Conservation (phyloP, 192 early-diverging fungal genomes). For the Coemansia sp. region DNA sequence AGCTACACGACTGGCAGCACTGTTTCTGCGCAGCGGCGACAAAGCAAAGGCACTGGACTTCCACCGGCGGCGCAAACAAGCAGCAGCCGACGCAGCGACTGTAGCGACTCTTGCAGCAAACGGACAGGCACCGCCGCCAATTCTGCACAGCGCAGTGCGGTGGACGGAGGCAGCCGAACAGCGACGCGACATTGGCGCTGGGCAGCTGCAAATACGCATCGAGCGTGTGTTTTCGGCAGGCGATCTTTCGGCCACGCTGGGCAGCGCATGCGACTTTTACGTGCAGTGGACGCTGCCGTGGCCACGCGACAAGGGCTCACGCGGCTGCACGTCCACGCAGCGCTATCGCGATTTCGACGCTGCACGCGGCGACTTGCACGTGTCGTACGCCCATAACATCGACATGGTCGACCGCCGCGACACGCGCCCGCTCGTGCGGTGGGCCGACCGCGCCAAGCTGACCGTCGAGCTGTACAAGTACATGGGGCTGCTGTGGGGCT, state of each 20-base stretch:
- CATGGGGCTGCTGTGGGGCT: conserved; percentile 47
- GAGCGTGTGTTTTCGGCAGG: conserved; percentile 38
- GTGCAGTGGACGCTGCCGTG: conserved; percentile 47
- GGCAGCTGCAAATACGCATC: conserved; percentile 38
- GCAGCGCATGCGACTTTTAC: conserved; percentile 30
- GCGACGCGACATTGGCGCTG: conserved; percentile 39
- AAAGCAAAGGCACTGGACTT: conserved; percentile 43
- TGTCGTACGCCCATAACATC: conserved; percentile 24
- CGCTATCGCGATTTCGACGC: conserved; percentile 42
- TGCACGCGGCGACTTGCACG: conserved; percentile 18
- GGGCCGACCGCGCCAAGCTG: conserved; percentile 45
- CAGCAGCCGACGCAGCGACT: conserved; percentile 30
- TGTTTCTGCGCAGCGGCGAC: conserved; percentile 33
- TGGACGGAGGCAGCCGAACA: conserved; percentile 44
- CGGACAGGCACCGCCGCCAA: conserved; percentile 26
- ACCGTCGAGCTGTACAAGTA: conserved; percentile 49
- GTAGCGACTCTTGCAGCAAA: conserved; percentile 28
- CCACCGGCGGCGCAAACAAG: conserved; percentile 41
- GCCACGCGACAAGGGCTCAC: conserved; percentile 35
- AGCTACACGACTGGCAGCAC: conserved; percentile 33
- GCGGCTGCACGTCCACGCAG: conserved; percentile 41
- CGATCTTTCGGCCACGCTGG: conserved; percentile 44
- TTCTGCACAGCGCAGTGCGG: conserved; percentile 32
- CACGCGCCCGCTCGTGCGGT: conserved; percentile 36
- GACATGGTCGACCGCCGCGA: conserved; percentile 39